These are phyloP conservation scores for Lactarius akahatsu DNA, from an alignment of 768 basidiomycete genomes.

Conservation along the genomic window DNA sequence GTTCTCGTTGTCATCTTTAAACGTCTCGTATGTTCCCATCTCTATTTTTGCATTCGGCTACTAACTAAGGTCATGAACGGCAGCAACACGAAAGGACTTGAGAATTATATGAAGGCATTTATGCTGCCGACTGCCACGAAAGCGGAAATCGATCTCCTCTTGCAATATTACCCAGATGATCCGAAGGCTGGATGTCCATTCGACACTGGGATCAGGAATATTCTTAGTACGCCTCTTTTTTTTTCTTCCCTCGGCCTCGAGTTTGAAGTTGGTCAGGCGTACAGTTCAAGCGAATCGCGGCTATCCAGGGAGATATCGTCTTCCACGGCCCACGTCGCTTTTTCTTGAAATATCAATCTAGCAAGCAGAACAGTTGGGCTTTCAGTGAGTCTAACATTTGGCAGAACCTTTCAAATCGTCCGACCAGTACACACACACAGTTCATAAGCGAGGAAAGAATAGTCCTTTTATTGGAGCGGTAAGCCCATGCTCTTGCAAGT, in stretches of 20 bases:
- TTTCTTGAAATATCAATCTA: slow-evolving; percentile 14
- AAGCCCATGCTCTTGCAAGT: neutral
- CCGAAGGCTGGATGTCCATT: slow-evolving; percentile 30
- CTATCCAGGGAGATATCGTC: slow-evolving; percentile 25
- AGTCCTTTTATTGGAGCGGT: slow-evolving; percentile 20
- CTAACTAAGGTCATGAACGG: neutral
- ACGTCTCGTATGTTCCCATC: slow-evolving; percentile 19
- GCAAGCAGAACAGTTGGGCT: slow-evolving; percentile 19
- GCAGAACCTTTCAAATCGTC: neutral
- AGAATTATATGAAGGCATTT: slow-evolving; percentile 7
- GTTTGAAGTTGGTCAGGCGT: slow-evolving; percentile 11
- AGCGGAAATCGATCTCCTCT: slow-evolving; percentile 7
- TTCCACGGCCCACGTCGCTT: slow-evolving; percentile 23
- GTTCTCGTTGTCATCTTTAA: slow-evolving; percentile 22
- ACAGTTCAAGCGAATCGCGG: slow-evolving; percentile 31
- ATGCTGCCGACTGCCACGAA: slow-evolving; percentile 18
- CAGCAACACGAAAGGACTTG: slow-evolving; percentile 11
- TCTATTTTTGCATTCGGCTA: neutral
- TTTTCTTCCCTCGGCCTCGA: neutral
- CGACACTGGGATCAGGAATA: slow-evolving; percentile 24
- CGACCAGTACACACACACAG: neutral
- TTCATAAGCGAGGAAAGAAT: slow-evolving; percentile 18
- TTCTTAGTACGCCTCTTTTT: neutral
- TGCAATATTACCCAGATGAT: slow-evolving; percentile 31
- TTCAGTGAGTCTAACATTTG: slow-evolving; percentile 10